A percentile compares a stretch with the other conserved stretches of the same genome.
Evolutionary conservation across 768 basidiomycete genomes (phyloP).

Genomic region (Amyloporia xantha): DNA sequence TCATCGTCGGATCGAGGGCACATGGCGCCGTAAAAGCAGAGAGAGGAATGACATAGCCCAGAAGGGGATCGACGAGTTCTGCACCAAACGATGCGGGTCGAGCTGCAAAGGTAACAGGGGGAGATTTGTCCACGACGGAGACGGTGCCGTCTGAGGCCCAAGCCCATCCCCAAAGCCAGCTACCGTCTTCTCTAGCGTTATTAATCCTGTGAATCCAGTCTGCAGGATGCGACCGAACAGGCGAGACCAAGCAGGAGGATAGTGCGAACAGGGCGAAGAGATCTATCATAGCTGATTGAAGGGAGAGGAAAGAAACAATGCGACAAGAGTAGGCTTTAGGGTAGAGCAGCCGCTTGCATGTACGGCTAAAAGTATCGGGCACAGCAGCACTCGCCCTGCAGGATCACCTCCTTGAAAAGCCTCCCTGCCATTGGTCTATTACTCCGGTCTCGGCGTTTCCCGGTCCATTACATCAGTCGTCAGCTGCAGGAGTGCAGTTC

Average conservation of each 20-base stretch:
- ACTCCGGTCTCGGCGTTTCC: too few relatives aligned
- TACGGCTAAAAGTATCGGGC: too few relatives aligned
- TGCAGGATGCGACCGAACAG: constrained; percentile 15
- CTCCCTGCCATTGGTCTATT: too few relatives aligned
- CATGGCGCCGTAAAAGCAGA: constrained; percentile 38
- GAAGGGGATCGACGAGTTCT: constrained; percentile 48
- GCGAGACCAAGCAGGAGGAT: constrained; percentile 7
- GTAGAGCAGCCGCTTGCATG: too few relatives aligned
- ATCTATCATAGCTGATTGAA: constrained; percentile 10
- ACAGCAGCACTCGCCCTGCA: too few relatives aligned
- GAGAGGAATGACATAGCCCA: constrained; percentile 32
- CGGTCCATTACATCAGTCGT: too few relatives aligned
- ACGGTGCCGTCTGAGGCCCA: constrained; percentile 43
- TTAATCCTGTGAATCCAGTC: constrained; percentile 24
- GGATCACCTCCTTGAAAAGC: too few relatives aligned
- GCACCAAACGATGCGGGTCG: constrained; percentile 73
- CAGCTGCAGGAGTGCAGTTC: too few relatives aligned
- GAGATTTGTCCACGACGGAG: constrained; percentile 70
- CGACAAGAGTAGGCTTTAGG: not conserved
- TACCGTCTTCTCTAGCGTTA: constrained; percentile 21
- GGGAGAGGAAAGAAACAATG: constrained; percentile 5
- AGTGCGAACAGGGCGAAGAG: constrained; percentile 11
- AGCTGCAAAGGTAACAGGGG: constrained; percentile 63
- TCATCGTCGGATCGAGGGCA: constrained; percentile 12
- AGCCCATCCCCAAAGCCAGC: constrained; percentile 34